A percentile compares a stretch with the other conserved stretches of the same genome.
Conservation (phyloP, 2,329 filamentous ascomycete species). For the Paracoccidioides brasiliensis region DNA sequence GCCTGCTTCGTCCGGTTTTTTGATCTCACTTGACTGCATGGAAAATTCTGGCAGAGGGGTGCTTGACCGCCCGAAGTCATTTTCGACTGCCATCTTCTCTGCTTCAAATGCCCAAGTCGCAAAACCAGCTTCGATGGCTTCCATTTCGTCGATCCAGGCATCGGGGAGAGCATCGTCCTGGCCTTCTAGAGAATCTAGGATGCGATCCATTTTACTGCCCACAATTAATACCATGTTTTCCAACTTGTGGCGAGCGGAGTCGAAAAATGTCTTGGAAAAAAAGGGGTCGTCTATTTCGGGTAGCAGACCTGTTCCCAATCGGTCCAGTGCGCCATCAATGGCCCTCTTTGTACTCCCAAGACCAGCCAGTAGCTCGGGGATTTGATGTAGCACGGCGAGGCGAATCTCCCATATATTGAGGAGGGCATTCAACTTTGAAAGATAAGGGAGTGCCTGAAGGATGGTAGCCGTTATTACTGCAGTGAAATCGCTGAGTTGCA, state of each 20-base stretch:
- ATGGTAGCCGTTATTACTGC: slow-evolving; percentile 84
- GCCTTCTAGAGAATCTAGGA: slow-evolving; percentile 79
- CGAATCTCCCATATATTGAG: slow-evolving; percentile 68
- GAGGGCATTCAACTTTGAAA: slow-evolving; percentile 60
- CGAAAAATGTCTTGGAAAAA: slow-evolving; percentile 27
- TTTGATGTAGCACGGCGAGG: slow-evolving; percentile 57
- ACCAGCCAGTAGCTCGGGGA: slow-evolving; percentile 54
- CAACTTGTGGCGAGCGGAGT: slow-evolving; percentile 41
- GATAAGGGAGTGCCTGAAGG: slow-evolving; percentile 70
- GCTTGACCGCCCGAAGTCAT: slow-evolving; percentile 36
- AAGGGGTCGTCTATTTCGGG: slow-evolving; percentile 17
- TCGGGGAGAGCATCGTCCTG: slow-evolving; percentile 73
- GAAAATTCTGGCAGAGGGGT: background rate
- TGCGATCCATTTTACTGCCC: slow-evolving; percentile 63
- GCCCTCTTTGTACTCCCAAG: slow-evolving; percentile 36
- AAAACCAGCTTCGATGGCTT: slow-evolving; percentile 64
- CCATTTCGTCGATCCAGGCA: slow-evolving; percentile 75
- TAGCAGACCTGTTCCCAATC: slow-evolving; percentile 16
- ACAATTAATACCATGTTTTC: slow-evolving; percentile 56
- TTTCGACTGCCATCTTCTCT: slow-evolving; percentile 58
- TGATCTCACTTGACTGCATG: slow-evolving; percentile 1
- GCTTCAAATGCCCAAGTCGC: slow-evolving; percentile 68
- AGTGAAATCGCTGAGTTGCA: slow-evolving; percentile 74
- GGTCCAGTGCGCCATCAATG: slow-evolving; percentile 22
- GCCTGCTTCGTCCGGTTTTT: background rate